Conservation (phyloP, 257 asterid genomes). For the Capsicum rhomboideum region DNA sequence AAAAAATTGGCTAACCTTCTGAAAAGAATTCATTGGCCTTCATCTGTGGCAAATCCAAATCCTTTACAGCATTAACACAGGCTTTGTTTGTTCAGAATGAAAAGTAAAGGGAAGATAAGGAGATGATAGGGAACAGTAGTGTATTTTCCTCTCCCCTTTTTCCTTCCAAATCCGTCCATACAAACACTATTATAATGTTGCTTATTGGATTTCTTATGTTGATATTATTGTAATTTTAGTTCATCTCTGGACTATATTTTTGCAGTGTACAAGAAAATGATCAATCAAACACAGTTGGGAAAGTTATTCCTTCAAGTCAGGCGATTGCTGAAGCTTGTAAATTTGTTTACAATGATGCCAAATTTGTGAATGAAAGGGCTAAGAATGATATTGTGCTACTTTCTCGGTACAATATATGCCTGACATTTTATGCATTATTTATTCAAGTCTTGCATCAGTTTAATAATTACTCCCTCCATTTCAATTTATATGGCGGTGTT, state of each 20-base stretch:
- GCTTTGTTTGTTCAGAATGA: neutral
- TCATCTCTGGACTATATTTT: constrained; percentile 7
- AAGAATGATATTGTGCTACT: constrained; percentile 74
- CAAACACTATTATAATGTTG: neutral
- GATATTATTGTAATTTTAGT: neutral
- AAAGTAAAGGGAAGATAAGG: neutral
- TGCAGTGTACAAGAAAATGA: constrained; percentile 41
- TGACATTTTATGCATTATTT: neutral
- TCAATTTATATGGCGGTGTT: neutral
- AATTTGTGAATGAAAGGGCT: constrained; percentile 82
- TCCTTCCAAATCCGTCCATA: neutral
- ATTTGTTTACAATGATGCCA: constrained; percentile 76
- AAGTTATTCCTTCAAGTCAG: constrained; percentile 30
- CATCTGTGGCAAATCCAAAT: neutral
- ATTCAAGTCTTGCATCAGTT: neutral
- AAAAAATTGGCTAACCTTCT: neutral
- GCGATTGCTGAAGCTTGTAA: constrained; percentile 92
- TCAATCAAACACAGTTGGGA: constrained; percentile 33
- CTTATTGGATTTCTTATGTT: neutral
- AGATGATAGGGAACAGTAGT: neutral
- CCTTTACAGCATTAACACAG: neutral
- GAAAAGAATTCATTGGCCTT: neutral
- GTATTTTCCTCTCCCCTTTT: neutral
- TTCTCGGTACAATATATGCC: constrained; percentile 46
- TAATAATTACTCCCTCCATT: neutral